Base-by-base conservation (phyloP, 1,139 yeast genomes). In the Nakaseomyces bracarensis region DNA sequence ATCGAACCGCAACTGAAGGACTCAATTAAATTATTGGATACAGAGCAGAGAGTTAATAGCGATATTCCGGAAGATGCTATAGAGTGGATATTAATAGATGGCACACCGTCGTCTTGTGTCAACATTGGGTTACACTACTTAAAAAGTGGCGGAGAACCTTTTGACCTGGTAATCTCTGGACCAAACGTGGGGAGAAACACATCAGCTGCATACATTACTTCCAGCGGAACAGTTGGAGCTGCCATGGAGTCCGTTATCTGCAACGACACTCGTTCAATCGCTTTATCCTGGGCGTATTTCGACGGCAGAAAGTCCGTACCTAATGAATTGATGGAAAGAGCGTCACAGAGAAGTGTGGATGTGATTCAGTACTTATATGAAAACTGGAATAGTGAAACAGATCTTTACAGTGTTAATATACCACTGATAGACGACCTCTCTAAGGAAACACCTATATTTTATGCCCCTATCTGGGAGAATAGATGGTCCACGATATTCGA, bases 191-290 rank as follows among this genome's bases (percentile, higher is more conserved):
- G 98, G 21, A 77, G 95, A 57, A 91, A 91, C 63, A 79, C 96
- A 2, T 77, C 91, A 29, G 86, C 93, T n/a, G 74, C 91, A 37
- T 91, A 87, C 61, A 83, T 87, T 44, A 74, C 91, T 55, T 79
- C 96, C 9, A 81, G 93, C 53, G 98, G 98, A n/a, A 91, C 98
- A 1, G 83, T 91, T 21, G 98, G 98, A 20, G 97, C 96, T 1
- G 94, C 96, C 0, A 77, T 89, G 87, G 98, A 91, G 64, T 94
- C 91, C 1, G 85, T 83, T 1, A 75, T 91, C 36, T 80, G 85
- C 47, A 89, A 87, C 1, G 45, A 49, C 13, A 74, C 74, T 29
- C 79, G 72, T 53, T 68, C 95, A 2, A 71, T 91, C 47, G 96
- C 95, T 2, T 57, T 91, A 37, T 83, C 95, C 33, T 91, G 77